Percentiles rank a stretch among this genome's conserved stretches.
Evolutionary conservation across 331 rosid species (phyloP).

Genomic region (Phaseolus coccineus): DNA sequence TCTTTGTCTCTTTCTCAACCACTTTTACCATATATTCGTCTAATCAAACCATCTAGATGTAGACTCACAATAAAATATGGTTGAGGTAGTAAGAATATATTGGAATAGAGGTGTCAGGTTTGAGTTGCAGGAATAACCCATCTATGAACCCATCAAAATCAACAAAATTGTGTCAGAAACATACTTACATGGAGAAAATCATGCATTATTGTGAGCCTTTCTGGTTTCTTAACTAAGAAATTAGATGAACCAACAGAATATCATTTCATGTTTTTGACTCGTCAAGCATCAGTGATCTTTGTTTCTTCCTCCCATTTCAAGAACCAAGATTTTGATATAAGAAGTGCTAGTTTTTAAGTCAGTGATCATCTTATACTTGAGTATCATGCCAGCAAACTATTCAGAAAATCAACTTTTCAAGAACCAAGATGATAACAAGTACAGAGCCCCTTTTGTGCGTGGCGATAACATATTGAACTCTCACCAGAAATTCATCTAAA

Average conservation of each 20-base stretch:
- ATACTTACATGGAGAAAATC: background rate
- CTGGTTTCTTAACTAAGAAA: background rate
- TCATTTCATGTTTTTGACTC: background rate
- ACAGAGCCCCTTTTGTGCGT: background rate
- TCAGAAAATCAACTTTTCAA: background rate
- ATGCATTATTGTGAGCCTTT: background rate
- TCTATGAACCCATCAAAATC: slow-evolving; percentile 13
- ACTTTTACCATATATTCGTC: slow-evolving; percentile 48
- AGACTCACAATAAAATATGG: slow-evolving; percentile 17
- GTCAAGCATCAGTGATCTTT: background rate
- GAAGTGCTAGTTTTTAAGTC: background rate
- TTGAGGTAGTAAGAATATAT: slow-evolving; percentile 25
- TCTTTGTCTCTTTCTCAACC: slow-evolving; percentile 45
- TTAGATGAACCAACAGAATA: background rate
- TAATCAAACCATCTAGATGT: slow-evolving; percentile 33
- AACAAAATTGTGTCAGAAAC: background rate
- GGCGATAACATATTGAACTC: no score
- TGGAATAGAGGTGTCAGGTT: slow-evolving; percentile 22
- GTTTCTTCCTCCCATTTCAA: background rate
- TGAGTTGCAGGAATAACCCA: slow-evolving; percentile 6
- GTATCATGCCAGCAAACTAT: no score
- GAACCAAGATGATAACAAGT: background rate
- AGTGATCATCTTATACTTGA: no score
- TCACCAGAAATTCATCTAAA: no score
- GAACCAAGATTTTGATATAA: background rate